Base-by-base conservation (phyloP, 1,284 basidiomycete genomes). In the Melampsora americana region DNA sequence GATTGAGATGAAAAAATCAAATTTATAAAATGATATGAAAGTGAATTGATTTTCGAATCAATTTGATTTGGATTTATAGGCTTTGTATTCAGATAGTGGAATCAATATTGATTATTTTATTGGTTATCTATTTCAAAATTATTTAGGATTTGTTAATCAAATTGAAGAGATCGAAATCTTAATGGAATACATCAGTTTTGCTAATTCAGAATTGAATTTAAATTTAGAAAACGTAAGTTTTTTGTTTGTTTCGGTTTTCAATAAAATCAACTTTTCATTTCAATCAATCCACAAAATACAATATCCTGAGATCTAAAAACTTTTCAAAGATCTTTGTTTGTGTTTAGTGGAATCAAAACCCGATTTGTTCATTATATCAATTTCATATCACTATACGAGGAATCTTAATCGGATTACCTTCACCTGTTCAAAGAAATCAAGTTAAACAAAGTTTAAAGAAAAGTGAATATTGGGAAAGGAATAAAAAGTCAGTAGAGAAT, bases 111-210 rank as follows among this genome's bases (percentile, higher is more conserved):
- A 91, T 0, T 85, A 96, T 1, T 91, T 95, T 78, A 89, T 90
- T 7, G 84, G 95, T 4, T 99, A 97, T 82, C 86, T 95, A 2
- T 94, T 98, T 79, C 93, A 98, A 81, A 98, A 97, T 81, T 92
- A 94, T 78, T 87, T 90, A 0, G 88, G 89, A 69, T 99, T 93
- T 82, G 93, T 90, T 80, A 84, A 87, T 53, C 88, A 90, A 32
- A 82, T 95, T 0, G 92, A 95, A 4, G 86, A 98, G 77, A 90
- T 89, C 78, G 87, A 87, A 1, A 86, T 85, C 0, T 83, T 93
- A 1, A 84, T 89, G 26, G 94, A 97, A 42, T 89, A 88, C 81
- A 83, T 98, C 71, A 95, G 93, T 79, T 88, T 87, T 84, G 86
- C 90, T 0, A 95, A 98, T 81, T 86, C 88, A 0, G 89, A 89